Conservation (phyloP, 1,284 basidiomycete species). For the Moniliophthora roreri region DNA sequence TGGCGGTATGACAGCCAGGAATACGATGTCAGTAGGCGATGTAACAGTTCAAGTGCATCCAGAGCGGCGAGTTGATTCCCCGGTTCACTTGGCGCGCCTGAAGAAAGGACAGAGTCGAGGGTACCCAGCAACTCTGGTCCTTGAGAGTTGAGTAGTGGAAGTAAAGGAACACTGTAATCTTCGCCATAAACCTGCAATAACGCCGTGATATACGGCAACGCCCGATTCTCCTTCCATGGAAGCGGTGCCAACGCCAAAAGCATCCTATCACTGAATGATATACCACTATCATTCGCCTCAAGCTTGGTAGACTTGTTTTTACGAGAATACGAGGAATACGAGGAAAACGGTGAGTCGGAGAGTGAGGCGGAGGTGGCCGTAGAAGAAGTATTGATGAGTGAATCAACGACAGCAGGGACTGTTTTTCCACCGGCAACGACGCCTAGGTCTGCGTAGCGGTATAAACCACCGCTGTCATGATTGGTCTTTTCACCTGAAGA, state of each 20-base stretch:
- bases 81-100: no score
- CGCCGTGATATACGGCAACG: constrained; percentile 30
- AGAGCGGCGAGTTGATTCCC: neutral
- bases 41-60: constrained; percentile 68
- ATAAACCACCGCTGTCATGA: neutral
- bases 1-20: constrained; percentile 87
- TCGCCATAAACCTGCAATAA: constrained; percentile 36
- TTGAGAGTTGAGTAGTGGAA: constrained; percentile 22
- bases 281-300: constrained; percentile 19
- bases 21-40: constrained; percentile 83
- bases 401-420: constrained; percentile 40
- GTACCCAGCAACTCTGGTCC: constrained; percentile 40
- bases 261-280: constrained; percentile 52
- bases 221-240: constrained; percentile 37
- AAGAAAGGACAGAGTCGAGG: no score
- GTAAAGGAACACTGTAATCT: constrained; percentile 37
- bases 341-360: no score
- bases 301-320: no score
- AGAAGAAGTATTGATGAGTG: constrained; percentile 27
- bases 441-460: neutral
- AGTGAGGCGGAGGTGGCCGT: neutral
- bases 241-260: constrained; percentile 47
- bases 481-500: constrained; percentile 35
- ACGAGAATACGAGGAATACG: no score
- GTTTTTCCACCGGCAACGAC: neutral